Percentiles rank a stretch among this genome's conserved stretches.
phyloP scores from a whole-genome alignment of 108 stramenopile species.

The Conticribra guillardii region DNA sequence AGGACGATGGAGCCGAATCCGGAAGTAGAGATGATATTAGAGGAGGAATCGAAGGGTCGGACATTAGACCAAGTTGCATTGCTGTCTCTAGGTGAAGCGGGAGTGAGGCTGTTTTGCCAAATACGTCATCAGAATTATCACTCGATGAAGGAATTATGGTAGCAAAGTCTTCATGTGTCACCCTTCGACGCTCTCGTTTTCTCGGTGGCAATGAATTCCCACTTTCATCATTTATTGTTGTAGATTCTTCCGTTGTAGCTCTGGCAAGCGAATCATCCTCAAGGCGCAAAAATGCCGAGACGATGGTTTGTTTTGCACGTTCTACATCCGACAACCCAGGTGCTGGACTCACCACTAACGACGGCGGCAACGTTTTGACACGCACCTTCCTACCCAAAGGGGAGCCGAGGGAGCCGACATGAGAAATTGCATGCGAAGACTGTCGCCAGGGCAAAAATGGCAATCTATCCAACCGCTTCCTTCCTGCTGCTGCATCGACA shows the following conservation, averaged over 20 bases:
- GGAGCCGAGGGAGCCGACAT: too few species aligned
- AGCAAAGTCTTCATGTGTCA: conserved; percentile 38
- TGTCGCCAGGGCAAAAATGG: conserved; percentile 51
- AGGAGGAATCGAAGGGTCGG: conserved; percentile 68
- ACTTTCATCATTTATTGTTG: too few species aligned
- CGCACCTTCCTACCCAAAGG: too few species aligned
- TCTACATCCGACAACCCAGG: conserved; percentile 50
- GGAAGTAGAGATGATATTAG: conserved; percentile 65
- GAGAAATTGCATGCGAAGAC: too few species aligned
- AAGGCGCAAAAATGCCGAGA: conserved; percentile 48
- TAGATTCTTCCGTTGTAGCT: background rate
- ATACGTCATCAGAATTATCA: conserved; percentile 27
- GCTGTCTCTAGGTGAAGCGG: conserved; percentile 83
- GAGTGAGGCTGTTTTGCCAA: conserved; percentile 6
- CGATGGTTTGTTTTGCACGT: conserved; percentile 53
- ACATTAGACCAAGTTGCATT: conserved; percentile 75
- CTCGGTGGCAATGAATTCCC: conserved; percentile 16
- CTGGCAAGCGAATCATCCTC: conserved; percentile 31
- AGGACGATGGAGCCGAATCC: conserved; percentile 65
- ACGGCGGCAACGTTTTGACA: conserved; percentile 48
- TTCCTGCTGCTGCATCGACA: conserved; percentile 24
- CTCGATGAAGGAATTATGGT: conserved; percentile 24
- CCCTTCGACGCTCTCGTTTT: conserved; percentile 23
- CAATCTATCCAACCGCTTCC: conserved; percentile 26
- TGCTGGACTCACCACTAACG: conserved; percentile 39